phyloP scores from a whole-genome alignment of 345 rosid genomes.

The Salix caprea region DNA sequence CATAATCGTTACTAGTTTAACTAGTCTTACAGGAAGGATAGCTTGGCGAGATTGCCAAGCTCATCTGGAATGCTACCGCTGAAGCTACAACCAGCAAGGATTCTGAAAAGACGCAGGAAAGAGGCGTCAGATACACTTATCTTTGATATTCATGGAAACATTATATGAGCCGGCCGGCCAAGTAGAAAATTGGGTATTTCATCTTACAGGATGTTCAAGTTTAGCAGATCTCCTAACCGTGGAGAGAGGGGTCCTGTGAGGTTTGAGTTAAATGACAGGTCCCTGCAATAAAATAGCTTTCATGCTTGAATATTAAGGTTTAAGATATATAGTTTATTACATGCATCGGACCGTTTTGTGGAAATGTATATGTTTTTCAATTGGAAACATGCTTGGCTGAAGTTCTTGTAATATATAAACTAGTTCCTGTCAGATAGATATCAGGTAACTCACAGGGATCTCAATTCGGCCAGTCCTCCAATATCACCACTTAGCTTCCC shows the following conservation, averaged over 20 bases:
- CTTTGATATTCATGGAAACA: not conserved
- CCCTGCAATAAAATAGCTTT: slow-evolving; percentile 47
- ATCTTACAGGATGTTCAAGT: slow-evolving; percentile 76
- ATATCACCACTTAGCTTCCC: slow-evolving; percentile 90
- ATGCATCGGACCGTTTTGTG: not conserved
- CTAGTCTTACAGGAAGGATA: slow-evolving; percentile 78
- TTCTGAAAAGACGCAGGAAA: slow-evolving; percentile 40
- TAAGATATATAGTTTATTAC: not conserved
- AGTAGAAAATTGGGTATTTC: not conserved
- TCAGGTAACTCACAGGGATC: slow-evolving; percentile 62
- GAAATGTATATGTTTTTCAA: not conserved
- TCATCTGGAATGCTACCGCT: slow-evolving; percentile 77
- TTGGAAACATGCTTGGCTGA: not conserved
- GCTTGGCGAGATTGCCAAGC: slow-evolving; percentile 66
- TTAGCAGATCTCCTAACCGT: slow-evolving; percentile 65
- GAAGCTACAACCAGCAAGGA: slow-evolving; percentile 85
- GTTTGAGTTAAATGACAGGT: slow-evolving; percentile 69
- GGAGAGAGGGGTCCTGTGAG: slow-evolving; percentile 73
- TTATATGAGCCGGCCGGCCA: not conserved
- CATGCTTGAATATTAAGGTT: not conserved
- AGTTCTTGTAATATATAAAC: not conserved
- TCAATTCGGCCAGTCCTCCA: slow-evolving; percentile 75
- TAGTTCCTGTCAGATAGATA: not conserved
- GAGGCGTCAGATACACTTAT: not conserved
- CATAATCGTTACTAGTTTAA: not conserved